Base-by-base conservation (phyloP, 176 grass and related monocot species). In the Lolium rigidum region DNA sequence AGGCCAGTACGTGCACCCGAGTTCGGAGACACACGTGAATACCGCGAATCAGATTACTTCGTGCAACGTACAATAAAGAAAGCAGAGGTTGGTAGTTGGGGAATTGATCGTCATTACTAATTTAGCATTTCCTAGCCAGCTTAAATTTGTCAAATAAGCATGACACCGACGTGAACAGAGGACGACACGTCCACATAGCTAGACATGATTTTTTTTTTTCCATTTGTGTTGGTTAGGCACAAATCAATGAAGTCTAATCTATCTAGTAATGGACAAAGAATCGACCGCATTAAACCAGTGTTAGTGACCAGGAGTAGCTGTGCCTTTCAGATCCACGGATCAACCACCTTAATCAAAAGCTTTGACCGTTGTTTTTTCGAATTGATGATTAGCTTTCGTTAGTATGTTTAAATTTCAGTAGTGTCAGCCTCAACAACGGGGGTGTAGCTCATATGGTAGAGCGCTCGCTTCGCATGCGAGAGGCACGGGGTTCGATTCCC, bases 391-490 rank as follows among this genome's bases (percentile, higher is more conserved):
- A 9, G 1, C 1, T 28, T 28, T 1, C 26, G 28, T 35, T 35
- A 35, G 28, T 47, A 10, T 47, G 0, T 47, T 10, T 10, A 47
- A 47, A 47, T 47, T 47, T 0, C 9, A 47, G 46, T 0, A 10
- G 9, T 8, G 1, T 2, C 8, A 10, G 8, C 8, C 1, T 6
- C 15, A 6, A 0, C 28, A 9, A 1, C 0, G 91, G 93, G 96
- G 97, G 90, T 95, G 97, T 98, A 95, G 94, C 97, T 98, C 97
- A 94, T 92, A 95, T 94, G 96, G 96, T 98, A 98, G 93, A 98
- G 93, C 93, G 93, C 93, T 98, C 91, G 96, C 93, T 98, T 98
- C 88, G 96, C 93, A 98, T 94, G 96, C 93, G 93, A 95, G 92
- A 95, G 94, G 97, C 97, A 96, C 97, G 97, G 97, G 92, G 96